phyloP scores from a whole-genome alignment of 2,329 filamentous ascomycete genomes.

The Davidsoniella australis region DNA sequence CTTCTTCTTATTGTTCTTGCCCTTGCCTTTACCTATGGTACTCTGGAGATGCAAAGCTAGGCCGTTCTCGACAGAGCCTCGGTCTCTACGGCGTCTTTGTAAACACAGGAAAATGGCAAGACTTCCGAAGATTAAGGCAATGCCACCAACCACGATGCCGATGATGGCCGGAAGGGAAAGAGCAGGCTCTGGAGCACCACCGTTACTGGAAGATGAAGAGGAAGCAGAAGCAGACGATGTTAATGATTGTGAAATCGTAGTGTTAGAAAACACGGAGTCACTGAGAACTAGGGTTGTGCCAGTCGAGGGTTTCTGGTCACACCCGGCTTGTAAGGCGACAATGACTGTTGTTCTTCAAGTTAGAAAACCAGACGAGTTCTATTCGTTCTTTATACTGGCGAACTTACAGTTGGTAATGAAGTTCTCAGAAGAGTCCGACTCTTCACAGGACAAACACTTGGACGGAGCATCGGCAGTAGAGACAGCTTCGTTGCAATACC shows the following conservation, averaged over 20 bases:
- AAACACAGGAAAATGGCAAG: constrained; percentile 26
- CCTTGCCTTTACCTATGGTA: too few relatives aligned
- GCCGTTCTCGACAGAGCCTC: constrained; percentile 19
- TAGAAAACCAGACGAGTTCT: not conserved
- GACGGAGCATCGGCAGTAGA: constrained; percentile 17
- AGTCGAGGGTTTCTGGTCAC: constrained; percentile 27
- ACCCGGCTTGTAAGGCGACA: constrained; percentile 33
- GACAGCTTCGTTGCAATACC: not conserved
- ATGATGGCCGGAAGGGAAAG: constrained; percentile 5
- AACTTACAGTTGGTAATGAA: constrained; percentile 34
- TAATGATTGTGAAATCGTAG: constrained; percentile 5
- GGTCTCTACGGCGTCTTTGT: constrained; percentile 27
- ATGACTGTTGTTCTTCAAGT: constrained; percentile 22
- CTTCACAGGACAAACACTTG: constrained; percentile 30
- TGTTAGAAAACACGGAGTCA: constrained; percentile 27
- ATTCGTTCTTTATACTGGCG: not conserved
- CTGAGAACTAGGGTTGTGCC: constrained; percentile 24
- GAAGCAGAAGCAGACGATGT: too few relatives aligned
- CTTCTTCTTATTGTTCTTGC: too few relatives aligned
- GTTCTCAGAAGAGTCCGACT: constrained; percentile 23
- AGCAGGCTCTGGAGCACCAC: not conserved
- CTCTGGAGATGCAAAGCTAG: not conserved
- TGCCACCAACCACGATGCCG: constrained; percentile 22
- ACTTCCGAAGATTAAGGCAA: constrained; percentile 22
- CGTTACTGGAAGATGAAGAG: too few relatives aligned